These are phyloP conservation scores for Xerocomellus intermedius DNA, from an alignment of 768 basidiomycete species.

Conservation along the genomic window DNA sequence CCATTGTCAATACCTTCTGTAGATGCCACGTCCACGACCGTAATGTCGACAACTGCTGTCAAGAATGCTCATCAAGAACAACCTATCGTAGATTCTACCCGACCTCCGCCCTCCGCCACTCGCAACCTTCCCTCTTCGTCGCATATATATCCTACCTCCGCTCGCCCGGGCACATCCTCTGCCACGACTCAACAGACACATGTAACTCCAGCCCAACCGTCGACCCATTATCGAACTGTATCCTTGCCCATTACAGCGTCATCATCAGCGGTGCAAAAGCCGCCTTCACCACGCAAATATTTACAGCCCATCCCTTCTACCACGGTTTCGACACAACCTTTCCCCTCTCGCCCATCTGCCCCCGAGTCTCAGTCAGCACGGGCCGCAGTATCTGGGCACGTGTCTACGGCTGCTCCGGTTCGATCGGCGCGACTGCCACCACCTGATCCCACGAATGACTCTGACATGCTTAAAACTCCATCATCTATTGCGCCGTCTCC, in stretches of 20 bases:
- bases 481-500: conserved; percentile 59
- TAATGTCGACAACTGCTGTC: conserved; percentile 11
- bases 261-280: conserved; percentile 19
- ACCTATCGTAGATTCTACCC: conserved; percentile 18
- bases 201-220: conserved; percentile 21
- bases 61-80: conserved; percentile 25
- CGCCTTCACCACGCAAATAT: conserved; percentile 29
- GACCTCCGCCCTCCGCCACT: conserved; percentile 15
- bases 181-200: conserved; percentile 21
- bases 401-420: conserved; percentile 31
- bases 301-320: conserved; percentile 28
- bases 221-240: conserved; percentile 35
- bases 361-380: conserved; percentile 24
- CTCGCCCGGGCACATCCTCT: conserved; percentile 22
- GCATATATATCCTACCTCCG: conserved; percentile 22
- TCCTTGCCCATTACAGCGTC: conserved; percentile 33
- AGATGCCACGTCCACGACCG: conserved; percentile 9
- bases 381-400: conserved; percentile 30
- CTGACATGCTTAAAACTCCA: conserved; percentile 57
- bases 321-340: conserved; percentile 28
- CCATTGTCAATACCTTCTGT: conserved; percentile 12
- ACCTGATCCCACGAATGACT: conserved; percentile 42
- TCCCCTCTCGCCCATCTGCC: conserved; percentile 25
- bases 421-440: conserved; percentile 23
- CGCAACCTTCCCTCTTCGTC: conserved; percentile 22